These are phyloP conservation scores for Leccinum variicolor DNA, from an alignment of 768 basidiomycete genomes.

Conservation along the genomic window DNA sequence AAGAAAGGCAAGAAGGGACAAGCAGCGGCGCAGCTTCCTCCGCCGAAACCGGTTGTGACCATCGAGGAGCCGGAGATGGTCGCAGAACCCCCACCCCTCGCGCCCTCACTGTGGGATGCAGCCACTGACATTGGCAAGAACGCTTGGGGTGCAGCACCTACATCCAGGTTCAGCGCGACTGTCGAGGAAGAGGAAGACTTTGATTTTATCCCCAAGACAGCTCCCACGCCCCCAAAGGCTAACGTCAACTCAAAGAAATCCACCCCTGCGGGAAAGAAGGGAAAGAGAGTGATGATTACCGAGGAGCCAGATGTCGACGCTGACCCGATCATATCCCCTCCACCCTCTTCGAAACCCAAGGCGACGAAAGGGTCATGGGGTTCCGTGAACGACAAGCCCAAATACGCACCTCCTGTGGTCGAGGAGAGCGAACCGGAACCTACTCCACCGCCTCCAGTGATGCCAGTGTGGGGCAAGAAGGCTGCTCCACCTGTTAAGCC, in stretches of 20 bases:
- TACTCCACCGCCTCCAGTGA: background rate
- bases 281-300: slow-evolving; percentile 24
- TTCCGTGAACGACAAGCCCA: slow-evolving; percentile 20
- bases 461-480: slow-evolving; percentile 16
- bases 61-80: slow-evolving; percentile 17
- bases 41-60: slow-evolving; percentile 13
- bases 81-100: slow-evolving; percentile 20
- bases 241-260: slow-evolving; percentile 14
- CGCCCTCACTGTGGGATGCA: slow-evolving; percentile 17
- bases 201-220: background rate
- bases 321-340: slow-evolving; percentile 15
- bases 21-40: slow-evolving; percentile 8
- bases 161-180: background rate
- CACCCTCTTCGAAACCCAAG: slow-evolving; percentile 12
- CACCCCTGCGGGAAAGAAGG: slow-evolving; percentile 12
- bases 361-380: slow-evolving; percentile 19
- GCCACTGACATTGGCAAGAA: slow-evolving; percentile 12
- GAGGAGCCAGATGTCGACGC: slow-evolving; percentile 28
- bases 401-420: slow-evolving; percentile 3
- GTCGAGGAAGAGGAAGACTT: slow-evolving; percentile 9
- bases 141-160: slow-evolving; percentile 7
- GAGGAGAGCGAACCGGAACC: slow-evolving; percentile 16
- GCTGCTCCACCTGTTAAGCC: background rate
- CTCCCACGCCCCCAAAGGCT: slow-evolving; percentile 4
- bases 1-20: slow-evolving; percentile 28